These are phyloP conservation scores for Micractinium conductrix DNA, from an alignment of 139 green algal species.

Conservation along the genomic window DNA sequence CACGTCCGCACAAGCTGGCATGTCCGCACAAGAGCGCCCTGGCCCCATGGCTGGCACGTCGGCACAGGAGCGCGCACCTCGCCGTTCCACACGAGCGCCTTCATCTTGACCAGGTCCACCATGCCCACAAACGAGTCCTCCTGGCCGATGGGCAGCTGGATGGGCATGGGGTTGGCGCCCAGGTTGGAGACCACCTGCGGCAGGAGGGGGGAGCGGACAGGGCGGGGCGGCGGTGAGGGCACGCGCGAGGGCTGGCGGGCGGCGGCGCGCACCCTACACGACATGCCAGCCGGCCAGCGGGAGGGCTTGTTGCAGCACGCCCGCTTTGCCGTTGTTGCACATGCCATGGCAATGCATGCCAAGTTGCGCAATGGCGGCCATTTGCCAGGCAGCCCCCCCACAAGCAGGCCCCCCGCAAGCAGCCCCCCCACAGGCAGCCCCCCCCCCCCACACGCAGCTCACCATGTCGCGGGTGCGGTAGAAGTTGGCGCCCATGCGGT, in stretches of 20 bases:
- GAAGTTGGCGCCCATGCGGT: constrained; percentile 99
- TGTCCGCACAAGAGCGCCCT: no score
- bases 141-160: constrained; percentile 93
- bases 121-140: constrained; percentile 95
- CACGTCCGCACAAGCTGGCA: no score
- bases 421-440: no score
- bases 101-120: constrained; percentile 98
- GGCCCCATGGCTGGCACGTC: background rate
- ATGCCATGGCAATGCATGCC: no score
- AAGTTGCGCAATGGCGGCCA: no score
- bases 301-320: no score
- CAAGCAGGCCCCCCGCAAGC: no score
- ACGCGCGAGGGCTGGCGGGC: background rate
- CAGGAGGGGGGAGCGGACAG: background rate
- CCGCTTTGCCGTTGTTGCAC: no score
- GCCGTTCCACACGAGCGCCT: constrained; percentile 92
- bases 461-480: constrained; percentile 85
- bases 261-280: background rate
- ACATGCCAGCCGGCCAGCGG: no score
- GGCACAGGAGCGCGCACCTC: constrained; percentile 51
- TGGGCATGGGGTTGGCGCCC: constrained; percentile 82
- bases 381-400: no score
- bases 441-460: background rate
- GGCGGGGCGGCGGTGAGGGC: background rate
- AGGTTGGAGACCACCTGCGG: constrained; percentile 72